Evolutionary conservation across 306 rosid species (phyloP).

Genomic region (Datisca glomerata): DNA sequence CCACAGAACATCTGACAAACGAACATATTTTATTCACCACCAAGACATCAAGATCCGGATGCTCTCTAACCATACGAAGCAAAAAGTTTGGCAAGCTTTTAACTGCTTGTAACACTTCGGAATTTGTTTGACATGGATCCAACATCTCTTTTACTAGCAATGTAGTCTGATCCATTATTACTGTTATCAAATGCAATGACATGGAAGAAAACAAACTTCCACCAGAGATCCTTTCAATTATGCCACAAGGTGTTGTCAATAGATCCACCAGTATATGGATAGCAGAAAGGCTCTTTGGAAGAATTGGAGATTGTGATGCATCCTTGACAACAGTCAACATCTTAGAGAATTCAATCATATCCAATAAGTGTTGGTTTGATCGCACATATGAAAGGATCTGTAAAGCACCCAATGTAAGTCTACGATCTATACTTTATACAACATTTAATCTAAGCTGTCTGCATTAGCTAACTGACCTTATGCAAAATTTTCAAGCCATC

Average conservation of each 20-base stretch:
- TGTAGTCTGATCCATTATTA: slow-evolving; percentile 35
- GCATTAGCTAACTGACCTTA: slow-evolving; percentile 23
- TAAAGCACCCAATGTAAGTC: slow-evolving; percentile 13
- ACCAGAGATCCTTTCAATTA: slow-evolving; percentile 12
- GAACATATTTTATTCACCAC: not conserved
- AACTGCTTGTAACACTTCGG: slow-evolving; percentile 9
- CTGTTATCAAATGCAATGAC: slow-evolving; percentile 24
- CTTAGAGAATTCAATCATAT: slow-evolving; percentile 18
- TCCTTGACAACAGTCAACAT: slow-evolving; percentile 22
- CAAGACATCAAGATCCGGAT: not conserved
- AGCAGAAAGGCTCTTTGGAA: slow-evolving; percentile 19
- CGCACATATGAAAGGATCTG: slow-evolving; percentile 28
- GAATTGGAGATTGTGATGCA: slow-evolving; percentile 17
- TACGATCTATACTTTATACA: slow-evolving; percentile 11
- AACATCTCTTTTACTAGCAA: slow-evolving; percentile 18
- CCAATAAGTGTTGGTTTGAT: slow-evolving; percentile 12
- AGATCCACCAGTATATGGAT: slow-evolving; percentile 28
- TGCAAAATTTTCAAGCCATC: slow-evolving; percentile 25
- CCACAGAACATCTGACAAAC: not conserved
- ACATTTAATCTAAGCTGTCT: slow-evolving; percentile 3
- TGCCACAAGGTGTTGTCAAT: slow-evolving; percentile 15
- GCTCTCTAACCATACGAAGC: not conserved
- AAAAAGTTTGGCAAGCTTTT: not conserved
- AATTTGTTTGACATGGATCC: slow-evolving; percentile 17
- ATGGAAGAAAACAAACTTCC: slow-evolving; percentile 16